Evolutionary conservation across 2,329 filamentous ascomycete genomes (phyloP).

Genomic region (Arthrobotrys sphaeroides): DNA sequence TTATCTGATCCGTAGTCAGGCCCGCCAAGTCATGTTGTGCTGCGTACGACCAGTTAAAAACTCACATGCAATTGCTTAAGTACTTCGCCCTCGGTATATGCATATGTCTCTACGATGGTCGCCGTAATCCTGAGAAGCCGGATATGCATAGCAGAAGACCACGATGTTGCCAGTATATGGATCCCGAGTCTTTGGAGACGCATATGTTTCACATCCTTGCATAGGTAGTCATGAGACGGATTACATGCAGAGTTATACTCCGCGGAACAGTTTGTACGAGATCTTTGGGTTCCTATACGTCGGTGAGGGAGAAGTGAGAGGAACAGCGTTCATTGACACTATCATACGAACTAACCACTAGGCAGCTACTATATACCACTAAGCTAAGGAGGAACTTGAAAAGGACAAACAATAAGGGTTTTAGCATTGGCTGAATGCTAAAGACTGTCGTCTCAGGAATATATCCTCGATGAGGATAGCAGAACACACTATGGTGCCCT

Average conservation of each 20-base stretch:
- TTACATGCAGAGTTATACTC: constrained; percentile 7
- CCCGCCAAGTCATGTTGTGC: background rate
- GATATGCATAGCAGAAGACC: background rate
- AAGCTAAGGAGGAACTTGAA: background rate
- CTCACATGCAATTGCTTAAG: too few species aligned
- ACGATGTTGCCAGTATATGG: too few species aligned
- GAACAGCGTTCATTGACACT: background rate
- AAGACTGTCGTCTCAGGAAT: background rate
- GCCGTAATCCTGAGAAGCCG: background rate
- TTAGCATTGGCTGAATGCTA: background rate
- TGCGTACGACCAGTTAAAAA: too few species aligned
- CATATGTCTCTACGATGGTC: background rate
- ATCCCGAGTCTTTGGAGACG: too few species aligned
- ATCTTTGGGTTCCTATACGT: too few species aligned
- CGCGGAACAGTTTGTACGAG: background rate
- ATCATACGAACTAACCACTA: too few species aligned
- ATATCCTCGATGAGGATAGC: too few species aligned
- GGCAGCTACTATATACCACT: background rate
- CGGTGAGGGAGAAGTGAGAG: background rate
- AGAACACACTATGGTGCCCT: background rate
- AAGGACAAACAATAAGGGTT: background rate
- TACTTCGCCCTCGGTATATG: too few species aligned
- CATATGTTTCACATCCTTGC: background rate
- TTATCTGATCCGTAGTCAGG: constrained; percentile 3
- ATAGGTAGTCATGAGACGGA: background rate